A percentile compares a stretch with the other conserved stretches of the same genome.
Conservation (phyloP, 2,329 filamentous ascomycete genomes). For the Chaetomium globosum region DNA sequence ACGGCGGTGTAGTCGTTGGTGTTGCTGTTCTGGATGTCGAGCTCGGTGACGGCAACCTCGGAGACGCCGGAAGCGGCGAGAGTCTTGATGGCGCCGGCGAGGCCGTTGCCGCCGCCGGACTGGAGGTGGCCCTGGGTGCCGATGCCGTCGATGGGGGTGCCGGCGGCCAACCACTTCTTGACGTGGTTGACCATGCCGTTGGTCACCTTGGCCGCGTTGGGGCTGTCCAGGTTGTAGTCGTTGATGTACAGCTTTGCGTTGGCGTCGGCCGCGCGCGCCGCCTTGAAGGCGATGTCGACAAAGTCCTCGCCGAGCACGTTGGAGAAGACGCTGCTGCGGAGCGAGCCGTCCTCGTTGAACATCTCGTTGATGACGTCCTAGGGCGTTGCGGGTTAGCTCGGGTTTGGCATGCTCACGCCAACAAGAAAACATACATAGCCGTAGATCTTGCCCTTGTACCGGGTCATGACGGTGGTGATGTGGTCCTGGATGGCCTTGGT, state of each 20-base stretch:
- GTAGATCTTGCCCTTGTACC: conserved; percentile 66
- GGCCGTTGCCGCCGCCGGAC: conserved; percentile 49
- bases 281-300: conserved; percentile 69
- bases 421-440: conserved; percentile 49
- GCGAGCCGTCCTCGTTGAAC: conserved; percentile 61
- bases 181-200: conserved; percentile 60
- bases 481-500: conserved; percentile 62
- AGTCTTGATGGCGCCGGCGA: conserved; percentile 54
- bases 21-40: conserved; percentile 64
- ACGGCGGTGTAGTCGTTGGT: conserved; percentile 61
- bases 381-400: background rate
- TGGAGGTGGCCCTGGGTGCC: conserved; percentile 61
- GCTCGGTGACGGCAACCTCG: conserved; percentile 67
- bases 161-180: conserved; percentile 63
- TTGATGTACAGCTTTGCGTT: conserved; percentile 74
- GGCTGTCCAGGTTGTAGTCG: conserved; percentile 68
- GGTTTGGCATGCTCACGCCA: background rate
- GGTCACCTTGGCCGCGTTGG: conserved; percentile 59
- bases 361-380: conserved; percentile 67
- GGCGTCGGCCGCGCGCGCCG: conserved; percentile 68
- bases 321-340: conserved; percentile 66
- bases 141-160: conserved; percentile 67
- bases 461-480: conserved; percentile 58
- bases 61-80: conserved; percentile 54
- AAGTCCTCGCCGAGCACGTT: conserved; percentile 70